Base-by-base conservation (phyloP, 1,139 yeast genomes). In the Yamadazyma atmosphaerica region DNA sequence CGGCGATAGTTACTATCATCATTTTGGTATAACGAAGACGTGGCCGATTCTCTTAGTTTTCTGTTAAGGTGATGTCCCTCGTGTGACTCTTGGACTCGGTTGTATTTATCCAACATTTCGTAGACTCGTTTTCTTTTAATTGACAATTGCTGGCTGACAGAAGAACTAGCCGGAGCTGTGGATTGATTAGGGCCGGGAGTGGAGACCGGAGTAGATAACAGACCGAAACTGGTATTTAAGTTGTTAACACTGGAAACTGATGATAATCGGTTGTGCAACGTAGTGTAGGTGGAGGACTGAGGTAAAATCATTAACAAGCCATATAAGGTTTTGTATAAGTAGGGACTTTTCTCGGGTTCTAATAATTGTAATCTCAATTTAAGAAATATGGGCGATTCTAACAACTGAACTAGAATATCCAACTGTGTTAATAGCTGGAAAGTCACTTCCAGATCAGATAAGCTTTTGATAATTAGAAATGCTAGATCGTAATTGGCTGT, bases 291-390 rank as follows among this genome's bases (percentile, higher is more conserved):
- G n/a, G 88, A 78, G 0, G 97, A 87, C 58, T 94, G 99, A 0
- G 99, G 99, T 38, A 94, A 65, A 4, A 94, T 74, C 99, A 94
- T 94, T 42, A 94, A 69, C 34, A 94, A 75, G 1, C 98, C 98
- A 56, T 89, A 94, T 22, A 94, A 72, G 35, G 96, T 86, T 56
- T 89, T 88, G 72, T 85, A 87, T 31, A 94, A 65, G 53, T 77
- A 86, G 0, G 95, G 96, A 55, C 86, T 77, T 50, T 78, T 80
- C 37, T 83, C 88, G 0, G 96, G 97, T 55, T 89, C 96, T 38
- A 94, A 67, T 18, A 94, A 67, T 60, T 92, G 97, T 44, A 94
- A 67, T 45, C 99, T 74, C 45, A 92, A 71, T 52, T 87, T 83
- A 21, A 95, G 83, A 59, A 94, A 92, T 1, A 90, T 90, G 1